These are phyloP conservation scores for Dillenia turbinata DNA, from an alignment of 164 flowering plant species.

Conservation along the genomic window DNA sequence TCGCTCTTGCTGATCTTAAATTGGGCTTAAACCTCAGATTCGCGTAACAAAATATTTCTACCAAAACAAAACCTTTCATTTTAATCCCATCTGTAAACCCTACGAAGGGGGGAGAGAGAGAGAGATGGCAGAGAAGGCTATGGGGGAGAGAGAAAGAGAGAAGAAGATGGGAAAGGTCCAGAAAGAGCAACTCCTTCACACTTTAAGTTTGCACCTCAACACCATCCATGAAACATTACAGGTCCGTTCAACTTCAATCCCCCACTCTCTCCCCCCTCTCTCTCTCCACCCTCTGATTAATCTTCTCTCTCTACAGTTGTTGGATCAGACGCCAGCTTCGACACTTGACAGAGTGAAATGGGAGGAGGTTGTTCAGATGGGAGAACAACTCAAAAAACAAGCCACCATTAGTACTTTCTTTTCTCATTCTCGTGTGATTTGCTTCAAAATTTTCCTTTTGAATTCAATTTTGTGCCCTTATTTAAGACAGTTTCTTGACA, in stretches of 20 bases:
- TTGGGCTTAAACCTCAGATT: no score
- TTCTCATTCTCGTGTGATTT: not conserved
- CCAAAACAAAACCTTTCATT: no score
- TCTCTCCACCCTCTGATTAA: not conserved
- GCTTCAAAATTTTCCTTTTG: not conserved
- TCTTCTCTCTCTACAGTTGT: constrained; percentile 31
- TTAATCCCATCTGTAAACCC: not conserved
- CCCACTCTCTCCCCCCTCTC: not conserved
- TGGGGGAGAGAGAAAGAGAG: constrained; percentile 3
- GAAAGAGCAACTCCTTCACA: constrained; percentile 39
- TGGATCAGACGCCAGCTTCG: constrained; percentile 49
- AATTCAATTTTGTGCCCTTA: not conserved
- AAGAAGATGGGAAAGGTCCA: constrained; percentile 48
- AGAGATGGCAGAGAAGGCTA: no score
- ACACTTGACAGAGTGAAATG: constrained; percentile 63
- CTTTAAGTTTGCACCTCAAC: constrained; percentile 42
- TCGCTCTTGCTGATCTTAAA: no score
- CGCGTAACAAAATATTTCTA: no score
- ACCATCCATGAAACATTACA: constrained; percentile 77
- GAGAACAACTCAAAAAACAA: constrained; percentile 74
- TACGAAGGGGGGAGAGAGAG: constrained; percentile 5
- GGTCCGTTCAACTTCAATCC: constrained; percentile 26
- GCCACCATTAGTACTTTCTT: constrained; percentile 60
- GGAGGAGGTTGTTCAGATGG: constrained; percentile 66
- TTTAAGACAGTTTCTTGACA: not conserved